Base-by-base conservation (phyloP, 768 basidiomycete species). In the Collybia mongolica region DNA sequence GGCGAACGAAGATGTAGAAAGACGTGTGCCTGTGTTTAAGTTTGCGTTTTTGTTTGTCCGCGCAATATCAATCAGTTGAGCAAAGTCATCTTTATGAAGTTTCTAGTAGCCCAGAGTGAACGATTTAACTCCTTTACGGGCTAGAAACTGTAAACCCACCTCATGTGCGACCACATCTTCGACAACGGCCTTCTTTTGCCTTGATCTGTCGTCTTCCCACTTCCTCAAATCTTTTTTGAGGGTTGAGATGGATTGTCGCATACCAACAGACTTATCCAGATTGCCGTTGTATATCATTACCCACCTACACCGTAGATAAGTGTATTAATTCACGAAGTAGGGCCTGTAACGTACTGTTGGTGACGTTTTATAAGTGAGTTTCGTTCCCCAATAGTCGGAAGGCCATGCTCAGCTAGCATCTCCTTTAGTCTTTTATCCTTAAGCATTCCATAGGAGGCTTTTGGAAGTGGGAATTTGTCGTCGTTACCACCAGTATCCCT, bases 231-330 rank as follows among this genome's bases (percentile, higher is more conserved):
- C 84, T 37, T 59, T 60, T 37, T 73, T 72, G 12, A 89, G 72
- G 29, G 77, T 76, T 1, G 61, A 52, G 48, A 71, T 62, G 15
- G 70, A 71, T 59, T 78, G 80, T 23, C 84, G 74, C 39, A 75
- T 68, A 15, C 56, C 43, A 1, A 55, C 44, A 17, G 73, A 72
- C 54, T 77, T 78, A 66, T 90, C 88, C 7, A 87, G 70, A 60
- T 89, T 90, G 23, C 86, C 80, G 53, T 90, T 90, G 56, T 76
- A 83, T 37, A 84, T 61, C 67, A 82, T 81, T 0, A 86, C 75
- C 85, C 86, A 90, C 54, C 87, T 88, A 41, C 24, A 39, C 32
- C 32, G 11, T n/a, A 7, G 22, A 14, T 2, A 15, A 39, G 20
- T 38, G n/a, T 14, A 37, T 9, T 29, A 23, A 20, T 44, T 51